Evolutionary conservation across 805 yeast genomes (phyloP), one percentile per base, ranked within the genome.

Genomic region (Kodamaea sagamina): DNA sequence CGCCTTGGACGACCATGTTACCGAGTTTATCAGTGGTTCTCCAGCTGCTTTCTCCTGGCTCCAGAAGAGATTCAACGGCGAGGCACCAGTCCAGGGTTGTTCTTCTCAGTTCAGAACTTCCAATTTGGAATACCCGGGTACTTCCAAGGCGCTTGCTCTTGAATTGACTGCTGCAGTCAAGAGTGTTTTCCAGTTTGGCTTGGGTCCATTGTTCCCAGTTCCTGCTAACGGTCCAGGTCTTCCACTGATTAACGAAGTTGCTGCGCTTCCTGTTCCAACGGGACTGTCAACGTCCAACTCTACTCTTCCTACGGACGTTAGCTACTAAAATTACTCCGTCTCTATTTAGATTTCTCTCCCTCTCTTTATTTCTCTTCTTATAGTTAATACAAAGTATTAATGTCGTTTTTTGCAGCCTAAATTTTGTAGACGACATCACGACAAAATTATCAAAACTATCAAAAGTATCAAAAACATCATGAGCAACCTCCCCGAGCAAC

Each of bases 121-220:
- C 55, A 58, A 65, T 65, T 32, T 85, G 73, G 44, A 79, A 65
- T 55, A 58, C 66, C 50, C 60, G 68, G 43, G 65, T 70, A 40
- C 77, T 8, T 10, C 42, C 4, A 29, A 6, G n/a, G n/a, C 17
- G 3, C 21, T 32, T 18, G 24, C 29, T 3, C 16, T 18, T 12
- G 31, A 17, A 9, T 31, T 25, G 26, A 29, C 36, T 13, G 39
- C 38, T 11, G 26, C 17, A 8, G 32, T 32, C 17, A 16, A 22
- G 16, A 32, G 32, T 16, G 41, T 38, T 11, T 38, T 28, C 36
- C 26, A 38, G 11, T 10, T 10, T 10, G 36, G 36, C 3, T 29
- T 38, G 18, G 41, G 36, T 12, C 27, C 35, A 13, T 13, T 15
- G 11, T 35, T 35, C 16, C 27, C 38, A 9, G 21, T 35, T n/a